These are phyloP conservation scores for Hymenoscyphus infarciens DNA, from an alignment of 2,329 filamentous ascomycete species.

Conservation along the genomic window DNA sequence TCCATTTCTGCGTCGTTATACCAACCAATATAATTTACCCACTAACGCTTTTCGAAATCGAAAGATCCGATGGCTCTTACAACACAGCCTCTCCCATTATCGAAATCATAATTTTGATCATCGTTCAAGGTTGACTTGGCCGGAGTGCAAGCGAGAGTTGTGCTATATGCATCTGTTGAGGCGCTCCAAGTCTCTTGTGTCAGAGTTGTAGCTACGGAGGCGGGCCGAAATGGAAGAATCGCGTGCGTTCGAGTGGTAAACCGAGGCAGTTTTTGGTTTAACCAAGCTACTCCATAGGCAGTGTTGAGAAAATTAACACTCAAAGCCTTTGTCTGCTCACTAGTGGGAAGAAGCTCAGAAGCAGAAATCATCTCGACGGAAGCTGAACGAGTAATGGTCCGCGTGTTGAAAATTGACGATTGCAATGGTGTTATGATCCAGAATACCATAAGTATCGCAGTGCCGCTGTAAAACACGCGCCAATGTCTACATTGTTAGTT, in stretches of 20 bases:
- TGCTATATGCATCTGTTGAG: constrained; percentile 35
- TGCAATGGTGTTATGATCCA: constrained; percentile 54
- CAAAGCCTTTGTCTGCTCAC: constrained; percentile 33
- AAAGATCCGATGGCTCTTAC: constrained; percentile 4
- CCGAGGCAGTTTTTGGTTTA: constrained; percentile 42
- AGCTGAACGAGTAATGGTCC: constrained; percentile 29
- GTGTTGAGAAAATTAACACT: constrained; percentile 41
- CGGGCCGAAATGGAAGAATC: constrained; percentile 40
- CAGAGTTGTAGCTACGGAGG: too few relatives aligned
- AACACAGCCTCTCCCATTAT: constrained; percentile 40
- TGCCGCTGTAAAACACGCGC: constrained; percentile 47
- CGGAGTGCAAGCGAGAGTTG: constrained; percentile 40
- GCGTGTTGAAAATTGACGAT: constrained; percentile 49
- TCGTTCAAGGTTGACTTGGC: constrained; percentile 24
- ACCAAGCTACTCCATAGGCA: constrained; percentile 44
- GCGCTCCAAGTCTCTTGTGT: constrained; percentile 22
- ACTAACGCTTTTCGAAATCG: not conserved
- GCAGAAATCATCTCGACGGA: constrained; percentile 22
- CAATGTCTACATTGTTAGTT: constrained; percentile 43
- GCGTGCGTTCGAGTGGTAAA: constrained; percentile 45
- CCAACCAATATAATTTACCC: not conserved
- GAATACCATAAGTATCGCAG: constrained; percentile 48
- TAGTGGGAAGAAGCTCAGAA: constrained; percentile 29
- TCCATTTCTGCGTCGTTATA: constrained; percentile 22
- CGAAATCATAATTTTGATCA: constrained; percentile 28